Evolutionary conservation across 164 flowering plant genomes (phyloP).

Genomic region (Brasenia schreberi): DNA sequence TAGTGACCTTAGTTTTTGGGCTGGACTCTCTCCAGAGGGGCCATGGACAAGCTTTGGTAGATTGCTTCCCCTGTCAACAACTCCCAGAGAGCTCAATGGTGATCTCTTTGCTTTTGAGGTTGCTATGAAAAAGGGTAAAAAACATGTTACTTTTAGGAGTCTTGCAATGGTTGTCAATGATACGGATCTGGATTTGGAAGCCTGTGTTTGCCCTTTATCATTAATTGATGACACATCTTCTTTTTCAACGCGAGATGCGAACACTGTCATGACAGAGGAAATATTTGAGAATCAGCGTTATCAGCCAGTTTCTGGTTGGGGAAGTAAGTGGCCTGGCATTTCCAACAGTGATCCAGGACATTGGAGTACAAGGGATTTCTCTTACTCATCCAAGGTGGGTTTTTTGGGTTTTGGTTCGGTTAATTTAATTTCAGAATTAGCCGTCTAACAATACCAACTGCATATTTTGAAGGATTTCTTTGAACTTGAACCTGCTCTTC

Average conservation of each 20-base stretch:
- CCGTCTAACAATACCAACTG: no score
- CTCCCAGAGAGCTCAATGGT: constrained; percentile 47
- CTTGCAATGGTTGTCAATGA: constrained; percentile 77
- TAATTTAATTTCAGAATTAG: background rate
- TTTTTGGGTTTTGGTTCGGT: background rate
- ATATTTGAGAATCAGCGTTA: constrained; percentile 60
- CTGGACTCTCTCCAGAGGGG: constrained; percentile 56
- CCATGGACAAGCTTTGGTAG: constrained; percentile 76
- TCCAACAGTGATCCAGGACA: constrained; percentile 37
- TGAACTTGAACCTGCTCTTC: constrained; percentile 66
- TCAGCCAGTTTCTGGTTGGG: constrained; percentile 61
- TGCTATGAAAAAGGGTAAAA: constrained; percentile 75
- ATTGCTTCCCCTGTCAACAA: constrained; percentile 68
- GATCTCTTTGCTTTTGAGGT: constrained; percentile 71
- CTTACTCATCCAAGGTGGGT: constrained; percentile 56
- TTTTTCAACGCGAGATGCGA: constrained; percentile 11
- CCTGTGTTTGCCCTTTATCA: constrained; percentile 35
- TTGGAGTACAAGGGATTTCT: constrained; percentile 71
- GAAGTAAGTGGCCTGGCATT: constrained; percentile 30
- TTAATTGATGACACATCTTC: constrained; percentile 12
- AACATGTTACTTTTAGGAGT: constrained; percentile 74
- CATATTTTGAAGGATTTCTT: constrained; percentile 40
- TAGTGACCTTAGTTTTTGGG: constrained; percentile 64
- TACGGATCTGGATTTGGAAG: constrained; percentile 56
- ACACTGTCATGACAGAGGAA: constrained; percentile 37